Conservation (phyloP, 1,284 basidiomycete species). For the Ceratobasidium sp. region DNA sequence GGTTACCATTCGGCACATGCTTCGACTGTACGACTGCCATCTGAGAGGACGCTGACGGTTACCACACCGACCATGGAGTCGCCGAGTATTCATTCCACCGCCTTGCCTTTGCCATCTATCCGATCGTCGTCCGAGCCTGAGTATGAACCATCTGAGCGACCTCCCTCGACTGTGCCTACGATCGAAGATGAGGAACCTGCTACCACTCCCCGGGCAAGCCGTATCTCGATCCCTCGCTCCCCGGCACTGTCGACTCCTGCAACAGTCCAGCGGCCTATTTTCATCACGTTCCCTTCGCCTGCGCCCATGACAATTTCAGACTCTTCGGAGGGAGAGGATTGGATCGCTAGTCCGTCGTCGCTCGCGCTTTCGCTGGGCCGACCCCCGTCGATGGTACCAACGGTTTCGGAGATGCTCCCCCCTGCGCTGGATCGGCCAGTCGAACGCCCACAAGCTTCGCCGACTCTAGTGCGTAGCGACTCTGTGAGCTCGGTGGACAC, state of each 20-base stretch:
- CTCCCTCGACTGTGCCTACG: constrained; percentile 19
- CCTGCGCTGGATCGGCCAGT: constrained; percentile 12
- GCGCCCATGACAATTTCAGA: constrained; percentile 37
- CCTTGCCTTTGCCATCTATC: neutral
- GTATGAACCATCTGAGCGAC: constrained; percentile 12
- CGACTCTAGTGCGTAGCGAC: constrained; percentile 10
- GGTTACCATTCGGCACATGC: neutral
- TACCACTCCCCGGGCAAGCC: constrained; percentile 12
- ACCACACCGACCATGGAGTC: neutral
- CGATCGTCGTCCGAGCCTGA: neutral
- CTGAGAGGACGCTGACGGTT: neutral
- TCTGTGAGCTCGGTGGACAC: constrained; percentile 31
- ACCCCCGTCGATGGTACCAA: constrained; percentile 1
- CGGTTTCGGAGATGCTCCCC: constrained; percentile 36
- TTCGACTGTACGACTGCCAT: neutral
- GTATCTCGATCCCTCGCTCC: neutral
- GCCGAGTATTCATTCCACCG: too few species aligned
- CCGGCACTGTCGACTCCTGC: neutral
- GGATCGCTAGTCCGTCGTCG: constrained; percentile 39
- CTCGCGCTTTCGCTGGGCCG: constrained; percentile 27
- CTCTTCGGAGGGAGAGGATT: constrained; percentile 27
- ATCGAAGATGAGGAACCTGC: constrained; percentile 18
- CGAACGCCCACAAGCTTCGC: neutral
- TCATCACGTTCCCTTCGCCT: constrained; percentile 32
- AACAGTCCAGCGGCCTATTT: neutral